Percentiles rank a stretch among this genome's conserved stretches.
These are phyloP conservation scores for Gaultheria prostrata DNA, from an alignment of 148 eudicot genomes.

Conservation along the genomic window DNA sequence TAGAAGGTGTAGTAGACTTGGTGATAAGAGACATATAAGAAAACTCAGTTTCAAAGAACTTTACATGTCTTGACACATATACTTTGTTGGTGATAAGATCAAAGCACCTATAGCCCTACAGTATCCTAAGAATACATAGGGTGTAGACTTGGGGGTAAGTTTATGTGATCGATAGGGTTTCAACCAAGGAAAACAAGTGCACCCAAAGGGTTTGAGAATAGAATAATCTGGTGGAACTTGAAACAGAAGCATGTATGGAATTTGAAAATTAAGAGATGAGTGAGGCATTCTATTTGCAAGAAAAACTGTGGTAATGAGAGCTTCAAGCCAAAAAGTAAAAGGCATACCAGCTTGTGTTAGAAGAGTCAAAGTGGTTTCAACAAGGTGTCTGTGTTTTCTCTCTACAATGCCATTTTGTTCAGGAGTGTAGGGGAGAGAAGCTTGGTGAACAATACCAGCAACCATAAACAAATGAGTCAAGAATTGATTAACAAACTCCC, in stretches of 20 bases:
- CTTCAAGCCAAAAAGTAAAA: neutral
- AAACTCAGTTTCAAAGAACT: too few relatives aligned
- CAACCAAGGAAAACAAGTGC: neutral
- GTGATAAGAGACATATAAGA: neutral
- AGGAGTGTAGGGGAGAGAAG: neutral
- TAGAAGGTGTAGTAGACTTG: too few relatives aligned
- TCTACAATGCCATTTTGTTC: neutral
- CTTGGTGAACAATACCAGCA: neutral
- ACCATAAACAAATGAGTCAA: neutral
- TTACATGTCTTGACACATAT: neutral
- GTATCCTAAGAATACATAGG: too few relatives aligned
- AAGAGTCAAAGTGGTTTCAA: neutral
- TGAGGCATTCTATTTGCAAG: neutral
- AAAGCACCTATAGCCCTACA: neutral
- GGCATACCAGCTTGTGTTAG: neutral
- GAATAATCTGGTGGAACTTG: neutral
- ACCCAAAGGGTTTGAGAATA: neutral
- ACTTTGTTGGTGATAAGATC: neutral
- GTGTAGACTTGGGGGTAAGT: neutral
- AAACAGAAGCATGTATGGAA: neutral
- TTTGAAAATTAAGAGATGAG: too few relatives aligned
- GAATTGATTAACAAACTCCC: neutral
- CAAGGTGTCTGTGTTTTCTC: neutral
- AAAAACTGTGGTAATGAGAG: neutral
- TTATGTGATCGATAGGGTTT: neutral